Evolutionary conservation across 2,329 filamentous ascomycete genomes (phyloP).

Genomic region (Pseudomassariella vexata): DNA sequence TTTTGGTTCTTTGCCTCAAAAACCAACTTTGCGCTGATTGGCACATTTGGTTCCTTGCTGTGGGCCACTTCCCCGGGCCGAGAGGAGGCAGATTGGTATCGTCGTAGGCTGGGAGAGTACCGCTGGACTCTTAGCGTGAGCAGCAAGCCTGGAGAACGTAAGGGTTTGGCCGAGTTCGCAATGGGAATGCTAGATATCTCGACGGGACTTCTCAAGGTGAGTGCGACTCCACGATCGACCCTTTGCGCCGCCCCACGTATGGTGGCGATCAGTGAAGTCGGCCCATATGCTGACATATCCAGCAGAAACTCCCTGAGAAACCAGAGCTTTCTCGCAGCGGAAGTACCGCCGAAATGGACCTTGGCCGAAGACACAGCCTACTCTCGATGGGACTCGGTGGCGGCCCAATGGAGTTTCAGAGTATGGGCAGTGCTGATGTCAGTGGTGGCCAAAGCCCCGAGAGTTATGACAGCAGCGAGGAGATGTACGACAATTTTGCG

Average conservation of each 20-base stretch:
- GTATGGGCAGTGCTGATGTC: conserved; percentile 39
- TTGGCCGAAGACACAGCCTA: conserved; percentile 27
- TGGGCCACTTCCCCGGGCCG: conserved; percentile 83
- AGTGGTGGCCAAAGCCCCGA: conserved; percentile 47
- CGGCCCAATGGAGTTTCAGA: conserved; percentile 27
- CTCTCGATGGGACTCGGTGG: conserved; percentile 18
- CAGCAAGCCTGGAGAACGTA: conserved; percentile 60
- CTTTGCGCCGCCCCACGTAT: too few species aligned
- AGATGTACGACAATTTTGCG: conserved; percentile 45
- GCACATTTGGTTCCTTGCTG: conserved; percentile 84
- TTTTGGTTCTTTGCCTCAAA: conserved; percentile 92
- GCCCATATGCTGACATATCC: too few species aligned
- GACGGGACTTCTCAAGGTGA: conserved; percentile 62
- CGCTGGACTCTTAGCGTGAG: conserved; percentile 90
- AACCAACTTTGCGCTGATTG: conserved; percentile 90
- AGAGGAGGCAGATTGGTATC: conserved; percentile 92
- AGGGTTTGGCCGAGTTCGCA: conserved; percentile 60
- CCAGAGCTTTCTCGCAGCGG: conserved; percentile 55
- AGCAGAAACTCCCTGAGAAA: conserved; percentile 65
- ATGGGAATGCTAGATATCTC: conserved; percentile 73
- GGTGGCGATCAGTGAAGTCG: too few species aligned
- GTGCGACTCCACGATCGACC: too few species aligned
- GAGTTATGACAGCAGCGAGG: conserved; percentile 47
- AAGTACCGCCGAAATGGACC: conserved; percentile 43
- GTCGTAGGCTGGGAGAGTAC: conserved; percentile 78